Percentiles rank a stretch among this genome's conserved stretches.
Evolutionary conservation across 352 stramenopile species (phyloP).

Genomic region (Globisporangium mamillatum): DNA sequence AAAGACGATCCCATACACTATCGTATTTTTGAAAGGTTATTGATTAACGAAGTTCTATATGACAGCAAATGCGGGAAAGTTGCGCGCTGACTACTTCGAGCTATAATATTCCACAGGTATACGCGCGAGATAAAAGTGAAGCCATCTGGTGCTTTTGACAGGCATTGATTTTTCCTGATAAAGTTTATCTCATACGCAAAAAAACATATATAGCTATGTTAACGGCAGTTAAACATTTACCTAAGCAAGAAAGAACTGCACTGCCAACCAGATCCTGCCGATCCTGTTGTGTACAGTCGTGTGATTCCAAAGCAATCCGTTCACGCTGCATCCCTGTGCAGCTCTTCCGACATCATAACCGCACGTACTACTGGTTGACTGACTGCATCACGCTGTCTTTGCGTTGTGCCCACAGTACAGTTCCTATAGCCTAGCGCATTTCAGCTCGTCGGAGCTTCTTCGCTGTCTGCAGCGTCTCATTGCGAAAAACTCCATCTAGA

Average conservation of each 20-base stretch:
- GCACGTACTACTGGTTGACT: not conserved
- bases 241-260: not conserved
- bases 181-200: not conserved
- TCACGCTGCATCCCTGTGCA: not conserved
- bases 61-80: not conserved
- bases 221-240: not conserved
- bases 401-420: not conserved
- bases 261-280: not conserved
- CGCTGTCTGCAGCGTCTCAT: not conserved
- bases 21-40: not conserved
- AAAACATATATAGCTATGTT: not conserved
- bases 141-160: not conserved
- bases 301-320: not conserved
- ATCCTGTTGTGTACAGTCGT: not conserved
- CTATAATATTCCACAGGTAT: not conserved
- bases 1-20: not conserved
- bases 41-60: not conserved
- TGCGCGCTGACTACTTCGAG: not conserved
- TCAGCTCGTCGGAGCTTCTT: not conserved
- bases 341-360: not conserved
- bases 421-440: not conserved
- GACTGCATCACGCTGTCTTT: not conserved
- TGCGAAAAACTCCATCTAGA: not conserved
- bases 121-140: not conserved
- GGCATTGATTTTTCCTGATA: not conserved